Evolutionary conservation across 768 basidiomycete species (phyloP), one percentile per base, ranked within the genome.

Genomic region (Lentinula guzmanii): DNA sequence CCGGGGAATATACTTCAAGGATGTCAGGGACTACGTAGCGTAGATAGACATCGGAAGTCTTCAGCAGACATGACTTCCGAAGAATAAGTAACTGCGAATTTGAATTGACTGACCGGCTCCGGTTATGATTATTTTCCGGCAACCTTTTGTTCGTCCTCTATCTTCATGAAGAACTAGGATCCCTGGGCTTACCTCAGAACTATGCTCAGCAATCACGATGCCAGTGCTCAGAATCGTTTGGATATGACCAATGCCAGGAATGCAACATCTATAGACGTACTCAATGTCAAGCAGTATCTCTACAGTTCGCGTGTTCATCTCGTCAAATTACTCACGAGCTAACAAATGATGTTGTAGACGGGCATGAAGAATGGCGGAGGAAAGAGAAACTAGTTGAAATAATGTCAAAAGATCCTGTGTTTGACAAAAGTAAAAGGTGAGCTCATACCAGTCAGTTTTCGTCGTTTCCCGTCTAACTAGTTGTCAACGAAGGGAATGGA

Each of bases 381-480:
- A 80, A 78, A 41, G 62, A 76, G 24, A 72, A 71, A 28, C 70
- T 90, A 1, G 74, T 82, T 10, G 61, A 68, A 1, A 64, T 85
- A 9, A 67, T 91, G 52, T 72, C 79, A 39, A 72, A 73, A 7
- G 89, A 90, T 60, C 79, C 82, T 0, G 69, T 77, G 13, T 89
- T 90, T 58, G 81, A 86, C 69, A 88, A 87, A 68, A 74, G 79
- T 0, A 66, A 73, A 34, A 80, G 81, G 87, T 86, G 60, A 58
- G 66, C 56, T 3, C 15, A 37, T 34, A 34, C 7, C 43, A 31
- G 31, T 41, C 41, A 50, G 5, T 2, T 16, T 4, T 39, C 8
- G 28, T 24, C 15, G 11, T 43, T 59, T 13, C 2, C n/a, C n/a
- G 1, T 31, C 24, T 37, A 13, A 48, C 37, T 45, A 4, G 33